These are phyloP conservation scores for Bertia moriformis DNA, from an alignment of 2,329 filamentous ascomycete genomes.

Conservation along the genomic window DNA sequence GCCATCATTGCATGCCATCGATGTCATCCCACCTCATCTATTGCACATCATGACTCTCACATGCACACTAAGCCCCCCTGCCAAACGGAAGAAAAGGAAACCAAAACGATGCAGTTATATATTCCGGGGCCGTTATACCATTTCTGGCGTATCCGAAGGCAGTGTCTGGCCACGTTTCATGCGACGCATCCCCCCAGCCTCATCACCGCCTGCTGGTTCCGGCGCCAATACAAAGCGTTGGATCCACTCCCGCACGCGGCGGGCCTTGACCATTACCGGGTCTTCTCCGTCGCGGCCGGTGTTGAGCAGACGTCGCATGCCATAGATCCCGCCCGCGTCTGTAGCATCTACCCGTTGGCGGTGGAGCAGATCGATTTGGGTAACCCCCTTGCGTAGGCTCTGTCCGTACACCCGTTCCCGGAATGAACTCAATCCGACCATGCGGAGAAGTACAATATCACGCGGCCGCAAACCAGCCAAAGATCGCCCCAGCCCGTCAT, in stretches of 20 bases:
- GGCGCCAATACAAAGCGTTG: background rate
- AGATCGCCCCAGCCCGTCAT: background rate
- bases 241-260: background rate
- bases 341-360: background rate
- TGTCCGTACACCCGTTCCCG: background rate
- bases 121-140: no score
- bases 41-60: no score
- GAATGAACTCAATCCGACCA: conserved; percentile 1
- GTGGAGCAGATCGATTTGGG: background rate
- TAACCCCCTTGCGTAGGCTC: background rate
- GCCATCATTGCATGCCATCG: no score
- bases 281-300: background rate
- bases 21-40: no score
- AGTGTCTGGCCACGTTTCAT: background rate
- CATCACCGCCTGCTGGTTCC: background rate
- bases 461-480: background rate
- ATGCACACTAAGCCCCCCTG: no score
- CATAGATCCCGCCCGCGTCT: background rate
- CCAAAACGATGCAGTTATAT: no score
- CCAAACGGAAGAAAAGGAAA: no score
- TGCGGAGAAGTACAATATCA: background rate
- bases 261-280: background rate
- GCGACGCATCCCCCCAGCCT: background rate
- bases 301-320: background rate
- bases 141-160: background rate